These are phyloP conservation scores for Proliferodiscus dingleyae DNA, from an alignment of 2,329 filamentous ascomycete genomes.

Conservation along the genomic window DNA sequence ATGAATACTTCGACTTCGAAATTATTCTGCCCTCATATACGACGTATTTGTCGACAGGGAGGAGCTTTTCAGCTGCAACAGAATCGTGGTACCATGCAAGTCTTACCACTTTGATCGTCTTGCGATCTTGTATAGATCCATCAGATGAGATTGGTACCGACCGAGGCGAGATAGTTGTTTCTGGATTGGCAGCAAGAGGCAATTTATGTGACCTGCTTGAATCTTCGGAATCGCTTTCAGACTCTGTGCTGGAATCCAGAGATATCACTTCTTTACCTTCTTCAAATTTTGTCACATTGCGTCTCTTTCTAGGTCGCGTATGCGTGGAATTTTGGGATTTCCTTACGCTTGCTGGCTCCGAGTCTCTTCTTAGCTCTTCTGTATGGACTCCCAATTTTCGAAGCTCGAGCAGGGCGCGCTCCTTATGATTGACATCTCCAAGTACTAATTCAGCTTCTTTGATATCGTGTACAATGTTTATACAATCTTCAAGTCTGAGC, in stretches of 20 bases:
- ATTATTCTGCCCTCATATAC: slow-evolving; percentile 46
- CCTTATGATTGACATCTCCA: slow-evolving; percentile 64
- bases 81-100: slow-evolving; percentile 55
- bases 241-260: slow-evolving; percentile 32
- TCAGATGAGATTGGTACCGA: neutral
- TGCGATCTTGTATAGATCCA: neutral
- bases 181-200: neutral
- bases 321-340: slow-evolving; percentile 20
- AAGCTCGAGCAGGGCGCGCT: slow-evolving; percentile 73
- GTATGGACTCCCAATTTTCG: slow-evolving; percentile 55
- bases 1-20: slow-evolving; percentile 1
- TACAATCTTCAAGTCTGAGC: slow-evolving; percentile 57
- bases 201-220: slow-evolving; percentile 5
- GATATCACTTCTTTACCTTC: slow-evolving; percentile 18
- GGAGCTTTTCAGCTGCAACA: slow-evolving; percentile 37
- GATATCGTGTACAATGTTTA: slow-evolving; percentile 66
- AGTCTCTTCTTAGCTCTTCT: slow-evolving; percentile 9
- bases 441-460: slow-evolving; percentile 69
- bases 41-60: slow-evolving; percentile 47
- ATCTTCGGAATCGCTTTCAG: slow-evolving; percentile 34
- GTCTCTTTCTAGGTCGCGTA: slow-evolving; percentile 36
- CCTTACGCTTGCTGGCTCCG: neutral
- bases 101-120: slow-evolving; percentile 49
- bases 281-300: slow-evolving; percentile 15
- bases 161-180: neutral